Evolutionary conservation across 768 basidiomycete genomes (phyloP).

Genomic region (Thelephora ganbajun): DNA sequence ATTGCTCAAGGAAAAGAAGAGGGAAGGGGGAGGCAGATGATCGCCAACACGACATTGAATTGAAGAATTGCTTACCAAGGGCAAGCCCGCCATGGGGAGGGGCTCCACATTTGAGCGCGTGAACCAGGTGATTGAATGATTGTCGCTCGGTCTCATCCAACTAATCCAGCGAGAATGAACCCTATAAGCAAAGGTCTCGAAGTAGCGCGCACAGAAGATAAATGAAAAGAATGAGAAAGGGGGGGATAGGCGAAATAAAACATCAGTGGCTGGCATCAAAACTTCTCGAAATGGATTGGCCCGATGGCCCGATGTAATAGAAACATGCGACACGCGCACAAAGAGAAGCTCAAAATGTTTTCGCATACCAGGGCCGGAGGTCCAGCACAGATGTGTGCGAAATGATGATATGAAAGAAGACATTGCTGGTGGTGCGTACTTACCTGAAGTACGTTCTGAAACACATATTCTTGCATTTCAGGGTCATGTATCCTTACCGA

Average conservation of each 20-base stretch:
- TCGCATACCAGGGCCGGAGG: background rate
- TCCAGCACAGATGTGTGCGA: background rate
- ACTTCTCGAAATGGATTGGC: background rate
- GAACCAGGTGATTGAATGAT: slow-evolving; percentile 73
- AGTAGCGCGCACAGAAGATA: background rate
- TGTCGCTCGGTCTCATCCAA: slow-evolving; percentile 56
- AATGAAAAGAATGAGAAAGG: background rate
- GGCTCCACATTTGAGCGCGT: slow-evolving; percentile 80
- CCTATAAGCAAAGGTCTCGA: background rate
- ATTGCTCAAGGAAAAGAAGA: background rate
- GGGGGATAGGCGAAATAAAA: background rate
- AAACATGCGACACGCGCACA: no score
- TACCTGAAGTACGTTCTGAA: slow-evolving; percentile 67
- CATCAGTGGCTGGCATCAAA: background rate
- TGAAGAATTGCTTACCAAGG: slow-evolving; percentile 38
- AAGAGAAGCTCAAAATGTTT: background rate
- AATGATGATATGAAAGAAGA: slow-evolving; percentile 5
- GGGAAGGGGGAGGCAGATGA: background rate
- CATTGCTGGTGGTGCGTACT: slow-evolving; percentile 9
- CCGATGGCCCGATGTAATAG: no score
- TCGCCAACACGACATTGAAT: no score
- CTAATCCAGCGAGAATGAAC: slow-evolving; percentile 23
- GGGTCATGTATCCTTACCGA: slow-evolving; percentile 89
- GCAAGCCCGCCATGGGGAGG: slow-evolving; percentile 95
- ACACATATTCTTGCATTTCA: slow-evolving; percentile 73